A percentile compares a stretch with the other conserved stretches of the same genome.
Conservation (phyloP, 495 filamentous ascomycete species). For the Podospora appendiculata region DNA sequence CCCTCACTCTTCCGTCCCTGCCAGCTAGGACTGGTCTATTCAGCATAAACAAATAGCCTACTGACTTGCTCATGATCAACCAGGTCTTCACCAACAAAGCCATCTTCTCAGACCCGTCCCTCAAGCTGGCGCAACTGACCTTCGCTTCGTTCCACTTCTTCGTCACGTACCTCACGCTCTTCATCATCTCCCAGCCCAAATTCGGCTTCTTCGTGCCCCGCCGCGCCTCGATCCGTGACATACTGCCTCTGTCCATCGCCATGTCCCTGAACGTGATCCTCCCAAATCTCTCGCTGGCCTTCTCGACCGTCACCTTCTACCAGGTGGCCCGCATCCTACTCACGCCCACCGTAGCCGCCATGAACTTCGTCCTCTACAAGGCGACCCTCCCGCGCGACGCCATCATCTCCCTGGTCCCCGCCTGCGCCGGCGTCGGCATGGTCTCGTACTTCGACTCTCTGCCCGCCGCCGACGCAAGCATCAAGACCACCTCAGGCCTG, state of each 20-base stretch:
- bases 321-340: conserved; percentile 66
- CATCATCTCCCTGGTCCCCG: conserved; percentile 50
- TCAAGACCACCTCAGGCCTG: conserved; percentile 41
- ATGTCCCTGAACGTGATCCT: conserved; percentile 69
- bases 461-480: conserved; percentile 34
- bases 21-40: neutral
- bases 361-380: conserved; percentile 60
- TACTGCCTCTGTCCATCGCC: conserved; percentile 56
- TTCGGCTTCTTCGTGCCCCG: conserved; percentile 55
- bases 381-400: conserved; percentile 49
- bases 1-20: neutral
- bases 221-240: conserved; percentile 44
- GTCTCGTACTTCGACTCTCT: conserved; percentile 67
- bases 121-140: conserved; percentile 58
- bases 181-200: conserved; percentile 52
- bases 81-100: conserved; percentile 74
- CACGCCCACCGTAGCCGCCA: conserved; percentile 58
- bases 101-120: conserved; percentile 59
- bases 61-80: neutral
- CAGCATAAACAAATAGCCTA: too few relatives aligned
- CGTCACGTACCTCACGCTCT: conserved; percentile 59
- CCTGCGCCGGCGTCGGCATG: conserved; percentile 60
- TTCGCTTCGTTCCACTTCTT: conserved; percentile 70
- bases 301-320: conserved; percentile 67
- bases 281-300: conserved; percentile 65